These are phyloP conservation scores for Buddleja alternifolia DNA, from an alignment of 257 asterid genomes.

Conservation along the genomic window DNA sequence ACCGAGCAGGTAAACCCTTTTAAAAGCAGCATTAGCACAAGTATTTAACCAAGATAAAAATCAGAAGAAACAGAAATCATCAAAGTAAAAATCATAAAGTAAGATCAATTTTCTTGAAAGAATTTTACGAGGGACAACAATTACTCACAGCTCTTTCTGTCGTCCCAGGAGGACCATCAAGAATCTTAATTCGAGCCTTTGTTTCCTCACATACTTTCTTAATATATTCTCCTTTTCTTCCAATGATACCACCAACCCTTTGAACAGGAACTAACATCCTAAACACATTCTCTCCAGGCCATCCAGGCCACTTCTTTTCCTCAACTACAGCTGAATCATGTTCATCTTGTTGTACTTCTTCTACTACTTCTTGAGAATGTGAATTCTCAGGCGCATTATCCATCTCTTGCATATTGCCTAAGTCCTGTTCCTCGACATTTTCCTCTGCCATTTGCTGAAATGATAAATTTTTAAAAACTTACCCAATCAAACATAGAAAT, in stretches of 20 bases:
- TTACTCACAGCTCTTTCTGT: conserved; percentile 75
- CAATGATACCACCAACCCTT: conserved; percentile 79
- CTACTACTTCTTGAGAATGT: conserved; percentile 38
- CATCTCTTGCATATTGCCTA: conserved; percentile 3
- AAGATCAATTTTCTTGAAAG: not conserved
- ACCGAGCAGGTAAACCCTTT: not conserved
- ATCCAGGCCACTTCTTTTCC: conserved; percentile 83
- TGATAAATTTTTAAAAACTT: not conserved
- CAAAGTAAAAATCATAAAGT: not conserved
- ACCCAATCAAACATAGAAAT: not conserved
- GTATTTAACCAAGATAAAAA: not conserved
- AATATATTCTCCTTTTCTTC: conserved; percentile 76
- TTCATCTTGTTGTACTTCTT: conserved; percentile 34
- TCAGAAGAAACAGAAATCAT: not conserved
- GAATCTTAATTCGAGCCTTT: conserved; percentile 74
- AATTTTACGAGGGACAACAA: not conserved
- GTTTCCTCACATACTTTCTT: conserved; percentile 73
- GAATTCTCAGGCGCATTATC: conserved; percentile 33
- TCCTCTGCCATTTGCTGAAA: conserved; percentile 27
- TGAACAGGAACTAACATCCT: conserved; percentile 71
- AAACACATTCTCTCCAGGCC: conserved; percentile 84
- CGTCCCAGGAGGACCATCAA: conserved; percentile 74
- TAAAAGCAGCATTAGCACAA: not conserved
- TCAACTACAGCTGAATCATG: conserved; percentile 43
- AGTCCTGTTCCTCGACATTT: conserved; percentile 16